Conservation (phyloP, 768 basidiomycete species). For the Clathrus columnatus region DNA sequence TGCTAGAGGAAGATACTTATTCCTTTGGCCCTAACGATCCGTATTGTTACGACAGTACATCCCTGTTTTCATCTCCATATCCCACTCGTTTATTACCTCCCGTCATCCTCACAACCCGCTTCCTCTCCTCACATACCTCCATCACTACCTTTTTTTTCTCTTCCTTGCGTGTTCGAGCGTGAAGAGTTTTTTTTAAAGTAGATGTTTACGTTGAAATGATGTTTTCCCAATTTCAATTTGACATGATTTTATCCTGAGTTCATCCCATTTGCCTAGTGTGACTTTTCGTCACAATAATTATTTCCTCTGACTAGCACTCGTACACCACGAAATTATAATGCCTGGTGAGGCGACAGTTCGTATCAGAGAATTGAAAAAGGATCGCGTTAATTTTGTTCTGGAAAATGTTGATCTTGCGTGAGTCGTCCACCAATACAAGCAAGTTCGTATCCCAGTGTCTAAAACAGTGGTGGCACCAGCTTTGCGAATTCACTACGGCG, state of each 20-base stretch:
- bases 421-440: slow-evolving; percentile 3
- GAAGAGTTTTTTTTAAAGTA: neutral
- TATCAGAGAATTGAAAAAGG: slow-evolving; percentile 77
- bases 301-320: no score
- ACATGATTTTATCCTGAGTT: neutral
- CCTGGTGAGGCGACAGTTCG: slow-evolving; percentile 35
- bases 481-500: slow-evolving; percentile 92
- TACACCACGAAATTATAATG: neutral
- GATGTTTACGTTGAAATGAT: neutral
- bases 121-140: neutral
- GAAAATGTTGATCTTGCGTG: slow-evolving; percentile 96
- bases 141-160: neutral
- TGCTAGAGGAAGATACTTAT: no score
- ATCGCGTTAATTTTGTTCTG: slow-evolving; percentile 84
- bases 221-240: neutral
- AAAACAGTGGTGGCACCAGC: slow-evolving; percentile 28
- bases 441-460: slow-evolving; percentile 1
- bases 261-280: neutral
- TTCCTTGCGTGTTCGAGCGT: neutral
- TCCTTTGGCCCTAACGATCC: no score
- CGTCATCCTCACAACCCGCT: neutral
- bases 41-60: neutral
- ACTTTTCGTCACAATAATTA: neutral
- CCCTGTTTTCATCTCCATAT: neutral
- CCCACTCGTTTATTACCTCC: neutral